Base-by-base conservation (phyloP, 345 rosid species). In the Brassica rapa region DNA sequence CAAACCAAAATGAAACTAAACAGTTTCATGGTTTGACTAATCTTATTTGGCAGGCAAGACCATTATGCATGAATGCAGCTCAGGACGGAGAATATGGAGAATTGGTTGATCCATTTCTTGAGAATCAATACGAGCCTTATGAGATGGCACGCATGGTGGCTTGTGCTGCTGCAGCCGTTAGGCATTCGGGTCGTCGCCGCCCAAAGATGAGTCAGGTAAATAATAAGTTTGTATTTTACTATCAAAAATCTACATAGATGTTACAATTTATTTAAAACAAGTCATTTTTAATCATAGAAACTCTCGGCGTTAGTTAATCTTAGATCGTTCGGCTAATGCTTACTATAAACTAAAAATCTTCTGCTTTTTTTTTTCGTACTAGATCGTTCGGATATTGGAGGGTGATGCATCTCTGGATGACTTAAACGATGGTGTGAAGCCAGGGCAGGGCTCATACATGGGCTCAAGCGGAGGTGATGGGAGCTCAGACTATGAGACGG, bases 61-160 rank as follows among this genome's bases (percentile, higher is more conserved):
- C 98, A 65, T 83, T 87, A 74, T 89, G 94, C 64, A 61, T 89
- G 62, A 81, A 81, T 64, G 97, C 90, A 73, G 53, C 86, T 57
- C 91, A 89, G 19, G 89, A 86, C 6, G 91, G 87, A 72, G 91
- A 86, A 62, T 89, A 83, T 61, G 89, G 89, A 30, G 14, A 83
- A 30, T 79, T 95, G 39, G 90, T 81, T 53, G 99, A 95, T 81
- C 83, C 85, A 65, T 83, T 80, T 80, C 81, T 93, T 75, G 86
- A 85, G 64, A 82, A 87, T 23, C 73, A 75, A 51, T 93, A 90
- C 84, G 87, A 86, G 73, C 88, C 81, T 32, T 72, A 75, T 32
- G 98, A 95, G 83, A 89, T 95, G 93, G 84, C 83, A 80, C 86
- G 92, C 49, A 87, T 95, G 94, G 86, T 93, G 76, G 87, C 97